Evolutionary conservation across 2,329 filamentous ascomycete species (phyloP), one percentile per base, ranked within the genome.

Genomic region (Volutella citrinella): DNA sequence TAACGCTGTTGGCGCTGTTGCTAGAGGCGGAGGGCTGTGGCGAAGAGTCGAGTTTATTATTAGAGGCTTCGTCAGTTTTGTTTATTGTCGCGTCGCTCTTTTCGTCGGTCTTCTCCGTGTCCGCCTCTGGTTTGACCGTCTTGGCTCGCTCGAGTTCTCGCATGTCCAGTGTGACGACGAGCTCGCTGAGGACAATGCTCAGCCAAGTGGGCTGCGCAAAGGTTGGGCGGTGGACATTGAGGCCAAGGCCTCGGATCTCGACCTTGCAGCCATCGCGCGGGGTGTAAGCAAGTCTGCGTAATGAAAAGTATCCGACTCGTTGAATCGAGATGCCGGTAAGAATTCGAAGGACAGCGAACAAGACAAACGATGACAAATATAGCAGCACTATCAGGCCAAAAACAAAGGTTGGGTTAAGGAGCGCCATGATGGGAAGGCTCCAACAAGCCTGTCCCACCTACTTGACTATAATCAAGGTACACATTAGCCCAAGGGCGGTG

Each of bases 141-240:
- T 70, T 74, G 34, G 66, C 68, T 17, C 66, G 66, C 46, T 78
- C 76, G 25, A 93, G 63, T 29, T 79, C 75, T 40, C 77, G 75
- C 27, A 89, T 69, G 56, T 98, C 87, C 26, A 97, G 61, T 0
- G 87, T 94, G 31, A 98, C 74, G 30, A 82, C 85, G 30, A 96
- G 70, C 57, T 96, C 93, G 52, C 80, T 87, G 40, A 98, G 66
- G 8, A 93, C 86, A 31, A 98, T 73, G 59, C 90, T 97, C 51
- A 95, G 70, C 89, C 91, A 97, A 43, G 94, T 97, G 27, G 93
- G 93, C 60, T 97, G 89, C 28, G 91, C 88, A 64, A 98, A 97
- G 6, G 93, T 97, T 10, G 93, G 93, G 5, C 90, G 82, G 64
- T 98, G 93, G 44, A 97, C 65, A 37, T 87, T 84, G 51, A 98